Percentiles rank a stretch among this genome's conserved stretches.
Evolutionary conservation across 78 protist genomes (phyloP).

Genomic region (Mantamonas sphyraenae): DNA sequence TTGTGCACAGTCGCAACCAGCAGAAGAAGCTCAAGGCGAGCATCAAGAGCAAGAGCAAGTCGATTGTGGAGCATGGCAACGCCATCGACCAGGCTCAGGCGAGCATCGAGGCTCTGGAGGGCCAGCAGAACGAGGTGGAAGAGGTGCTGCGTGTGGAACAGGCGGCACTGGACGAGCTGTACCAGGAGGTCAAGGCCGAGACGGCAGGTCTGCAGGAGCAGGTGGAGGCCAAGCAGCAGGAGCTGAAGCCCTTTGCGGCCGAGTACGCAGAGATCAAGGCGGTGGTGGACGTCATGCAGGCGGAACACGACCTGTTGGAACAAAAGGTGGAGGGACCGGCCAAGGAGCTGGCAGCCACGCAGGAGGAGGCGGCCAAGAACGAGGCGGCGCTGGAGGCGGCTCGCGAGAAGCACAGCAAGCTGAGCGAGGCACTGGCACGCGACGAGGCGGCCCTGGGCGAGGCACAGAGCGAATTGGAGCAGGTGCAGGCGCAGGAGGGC

Average conservation of each 20-base stretch:
- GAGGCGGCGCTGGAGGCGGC: background rate
- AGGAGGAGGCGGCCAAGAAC: background rate
- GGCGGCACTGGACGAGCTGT: constrained; percentile 11
- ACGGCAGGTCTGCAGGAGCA: constrained; percentile 38
- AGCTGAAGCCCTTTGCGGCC: constrained; percentile 46
- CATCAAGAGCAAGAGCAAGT: background rate
- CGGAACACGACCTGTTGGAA: constrained; percentile 40
- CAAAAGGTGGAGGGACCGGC: background rate
- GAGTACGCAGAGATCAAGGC: constrained; percentile 21
- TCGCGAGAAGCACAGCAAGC: background rate
- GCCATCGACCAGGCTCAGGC: constrained; percentile 8
- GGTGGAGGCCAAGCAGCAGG: constrained; percentile 63
- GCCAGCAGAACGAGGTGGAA: constrained; percentile 11
- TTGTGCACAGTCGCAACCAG: constrained; percentile 11
- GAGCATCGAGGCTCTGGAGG: too few species aligned
- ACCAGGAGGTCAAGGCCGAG: constrained; percentile 15
- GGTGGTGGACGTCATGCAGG: constrained; percentile 18
- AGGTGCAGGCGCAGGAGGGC: background rate
- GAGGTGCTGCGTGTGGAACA: background rate
- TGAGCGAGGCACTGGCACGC: background rate
- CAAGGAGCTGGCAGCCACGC: background rate
- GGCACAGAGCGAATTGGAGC: constrained; percentile 19
- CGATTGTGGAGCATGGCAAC: background rate
- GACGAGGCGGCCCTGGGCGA: constrained; percentile 1
- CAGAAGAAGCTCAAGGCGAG: background rate